Evolutionary conservation across 1,284 basidiomycete genomes (phyloP).

Genomic region (Peniophora sp.): DNA sequence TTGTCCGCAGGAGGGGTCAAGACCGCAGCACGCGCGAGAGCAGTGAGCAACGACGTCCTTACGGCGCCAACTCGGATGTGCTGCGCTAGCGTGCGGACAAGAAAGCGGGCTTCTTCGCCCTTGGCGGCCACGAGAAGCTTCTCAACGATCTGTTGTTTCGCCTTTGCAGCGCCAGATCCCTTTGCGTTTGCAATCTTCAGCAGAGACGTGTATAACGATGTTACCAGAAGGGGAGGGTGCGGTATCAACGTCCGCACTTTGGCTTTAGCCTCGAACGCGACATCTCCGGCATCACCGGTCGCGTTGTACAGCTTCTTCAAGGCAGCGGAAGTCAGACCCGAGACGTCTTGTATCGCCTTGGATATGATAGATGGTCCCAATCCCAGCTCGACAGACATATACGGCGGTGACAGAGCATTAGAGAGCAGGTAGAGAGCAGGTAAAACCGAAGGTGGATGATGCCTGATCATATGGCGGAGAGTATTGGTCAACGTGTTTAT

Average conservation of each 20-base stretch:
- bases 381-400: slow-evolving; percentile 68
- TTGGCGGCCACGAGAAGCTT: slow-evolving; percentile 77
- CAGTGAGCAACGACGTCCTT: slow-evolving; percentile 74
- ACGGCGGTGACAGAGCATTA: slow-evolving; percentile 79
- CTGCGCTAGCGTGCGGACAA: slow-evolving; percentile 75
- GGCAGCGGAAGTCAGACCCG: slow-evolving; percentile 63
- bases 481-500: slow-evolving; percentile 76
- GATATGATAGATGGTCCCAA: slow-evolving; percentile 73
- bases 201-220: slow-evolving; percentile 58
- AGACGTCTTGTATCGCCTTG: slow-evolving; percentile 77
- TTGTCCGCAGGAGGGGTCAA: slow-evolving; percentile 39
- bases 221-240: slow-evolving; percentile 61
- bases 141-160: slow-evolving; percentile 76
- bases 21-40: slow-evolving; percentile 76
- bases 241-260: slow-evolving; percentile 72
- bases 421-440: slow-evolving; percentile 87
- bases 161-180: slow-evolving; percentile 68
- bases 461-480: slow-evolving; percentile 60
- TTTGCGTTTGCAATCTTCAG: slow-evolving; percentile 59
- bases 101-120: slow-evolving; percentile 83
- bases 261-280: slow-evolving; percentile 78
- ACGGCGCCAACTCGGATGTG: slow-evolving; percentile 88
- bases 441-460: slow-evolving; percentile 66
- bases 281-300: slow-evolving; percentile 70
- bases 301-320: slow-evolving; percentile 59